These are phyloP conservation scores for Wickerhamomyces kurtzmanii DNA, from an alignment of 805 yeast species.

Conservation along the genomic window DNA sequence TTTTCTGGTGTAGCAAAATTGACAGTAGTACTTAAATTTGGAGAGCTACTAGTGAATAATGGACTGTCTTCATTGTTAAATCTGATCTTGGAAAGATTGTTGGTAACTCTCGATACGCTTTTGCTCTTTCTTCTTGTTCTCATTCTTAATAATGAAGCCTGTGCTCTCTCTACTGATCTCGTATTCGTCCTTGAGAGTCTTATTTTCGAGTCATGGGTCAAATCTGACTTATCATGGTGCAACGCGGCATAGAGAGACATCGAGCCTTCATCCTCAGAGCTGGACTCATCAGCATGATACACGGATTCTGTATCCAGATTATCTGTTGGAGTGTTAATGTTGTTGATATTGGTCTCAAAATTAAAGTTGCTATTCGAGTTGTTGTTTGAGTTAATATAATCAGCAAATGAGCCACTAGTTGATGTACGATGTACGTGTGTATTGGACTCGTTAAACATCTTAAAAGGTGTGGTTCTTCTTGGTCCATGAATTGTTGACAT, in stretches of 20 bases:
- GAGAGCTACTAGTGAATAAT: constrained; percentile 19
- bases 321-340: constrained; percentile 3
- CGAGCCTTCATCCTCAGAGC: constrained; percentile 52
- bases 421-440: no score
- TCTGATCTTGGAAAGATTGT: constrained; percentile 13
- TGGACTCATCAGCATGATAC: constrained; percentile 11
- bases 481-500: constrained; percentile 14
- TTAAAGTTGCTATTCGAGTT: constrained; percentile 9
- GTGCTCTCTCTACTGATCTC: constrained; percentile 52
- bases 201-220: constrained; percentile 19
- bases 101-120: constrained; percentile 24
- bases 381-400: constrained; percentile 14
- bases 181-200: constrained; percentile 26
- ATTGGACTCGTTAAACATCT: no score
- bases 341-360: constrained; percentile 6
- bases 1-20: constrained; percentile 2
- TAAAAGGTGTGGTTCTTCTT: constrained; percentile 12
- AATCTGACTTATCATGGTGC: constrained; percentile 22
- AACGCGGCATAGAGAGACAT: constrained; percentile 58
- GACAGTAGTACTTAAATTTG: constrained; percentile 18
- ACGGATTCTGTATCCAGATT: constrained; percentile 7
- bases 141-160: constrained; percentile 55
- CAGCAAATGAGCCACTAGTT: constrained; percentile 14
- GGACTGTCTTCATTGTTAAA: constrained; percentile 5
- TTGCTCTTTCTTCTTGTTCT: constrained; percentile 47